phyloP scores from a whole-genome alignment of 2,329 filamentous ascomycete genomes.

The Curvularia lunata region DNA sequence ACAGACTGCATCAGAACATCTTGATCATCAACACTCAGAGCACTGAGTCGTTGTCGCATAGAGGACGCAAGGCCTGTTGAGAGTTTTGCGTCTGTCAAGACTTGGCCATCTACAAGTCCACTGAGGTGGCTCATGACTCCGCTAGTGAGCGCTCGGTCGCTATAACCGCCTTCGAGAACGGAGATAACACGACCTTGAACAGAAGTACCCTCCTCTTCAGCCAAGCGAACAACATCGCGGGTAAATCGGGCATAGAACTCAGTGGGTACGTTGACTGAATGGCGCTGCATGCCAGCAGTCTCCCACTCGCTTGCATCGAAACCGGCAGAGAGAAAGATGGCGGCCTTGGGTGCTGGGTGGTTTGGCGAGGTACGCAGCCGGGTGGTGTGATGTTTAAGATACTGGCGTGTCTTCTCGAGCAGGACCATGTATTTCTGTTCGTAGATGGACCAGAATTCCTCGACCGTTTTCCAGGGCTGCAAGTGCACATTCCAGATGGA shows the following conservation, averaged over 20 bases:
- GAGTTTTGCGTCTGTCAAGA: conserved; percentile 37
- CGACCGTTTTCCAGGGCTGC: conserved; percentile 79
- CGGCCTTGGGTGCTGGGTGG: conserved; percentile 73
- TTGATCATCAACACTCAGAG: conserved; percentile 44
- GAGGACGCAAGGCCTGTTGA: conserved; percentile 61
- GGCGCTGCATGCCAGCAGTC: conserved; percentile 88
- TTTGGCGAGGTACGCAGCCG: conserved; percentile 64
- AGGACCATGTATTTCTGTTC: conserved; percentile 77
- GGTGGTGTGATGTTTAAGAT: conserved; percentile 74
- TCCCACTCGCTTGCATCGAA: conserved; percentile 99
- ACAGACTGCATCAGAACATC: conserved; percentile 25
- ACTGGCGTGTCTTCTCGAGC: conserved; percentile 79
- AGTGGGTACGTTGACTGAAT: conserved; percentile 94
- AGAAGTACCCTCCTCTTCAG: conserved; percentile 76
- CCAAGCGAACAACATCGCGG: conserved; percentile 79
- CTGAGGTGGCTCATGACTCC: conserved; percentile 90
- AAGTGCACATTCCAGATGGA: conserved; percentile 96
- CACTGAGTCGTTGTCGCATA: conserved; percentile 61
- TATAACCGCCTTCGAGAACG: conserved; percentile 95
- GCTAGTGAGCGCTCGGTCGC: conserved; percentile 85
- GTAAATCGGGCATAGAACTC: conserved; percentile 95
- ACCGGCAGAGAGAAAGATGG: conserved; percentile 92
- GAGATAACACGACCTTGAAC: conserved; percentile 89
- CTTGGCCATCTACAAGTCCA: conserved; percentile 70
- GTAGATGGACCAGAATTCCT: conserved; percentile 91